Percentiles rank a stretch among this genome's conserved stretches.
Evolutionary conservation across 306 rosid genomes (phyloP).

Genomic region (Glycine soja): DNA sequence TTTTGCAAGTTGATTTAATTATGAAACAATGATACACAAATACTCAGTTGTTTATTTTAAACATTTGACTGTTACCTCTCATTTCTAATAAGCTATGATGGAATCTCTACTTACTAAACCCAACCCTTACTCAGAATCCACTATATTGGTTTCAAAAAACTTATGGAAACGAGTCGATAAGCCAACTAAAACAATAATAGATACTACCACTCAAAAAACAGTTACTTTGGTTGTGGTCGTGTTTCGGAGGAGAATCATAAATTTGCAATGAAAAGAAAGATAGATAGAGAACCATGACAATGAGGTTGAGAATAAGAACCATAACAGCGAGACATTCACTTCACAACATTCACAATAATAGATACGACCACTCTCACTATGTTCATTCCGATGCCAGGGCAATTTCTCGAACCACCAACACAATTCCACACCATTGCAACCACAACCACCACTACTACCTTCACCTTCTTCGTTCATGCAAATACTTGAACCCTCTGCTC

Average conservation of each 20-base stretch:
- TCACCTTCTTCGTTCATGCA: slow-evolving; percentile 60
- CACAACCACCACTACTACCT: slow-evolving; percentile 38
- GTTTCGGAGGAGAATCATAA: neutral
- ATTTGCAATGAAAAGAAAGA: neutral
- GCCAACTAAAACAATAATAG: neutral
- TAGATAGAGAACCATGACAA: neutral
- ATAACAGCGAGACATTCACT: slow-evolving; percentile 29
- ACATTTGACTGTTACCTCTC: too few relatives aligned
- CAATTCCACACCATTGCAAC: slow-evolving; percentile 24
- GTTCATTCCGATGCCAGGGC: slow-evolving; percentile 4
- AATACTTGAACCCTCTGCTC: slow-evolving; percentile 60
- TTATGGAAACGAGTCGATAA: neutral
- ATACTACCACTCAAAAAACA: neutral
- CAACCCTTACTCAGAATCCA: too few relatives aligned
- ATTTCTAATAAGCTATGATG: too few relatives aligned
- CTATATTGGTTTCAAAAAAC: too few relatives aligned
- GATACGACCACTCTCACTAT: slow-evolving; percentile 1
- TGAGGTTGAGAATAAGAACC: slow-evolving; percentile 26
- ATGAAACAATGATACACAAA: too few relatives aligned
- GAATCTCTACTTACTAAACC: too few relatives aligned
- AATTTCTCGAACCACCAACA: slow-evolving; percentile 20
- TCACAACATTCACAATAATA: slow-evolving; percentile 29
- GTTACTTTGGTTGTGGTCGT: neutral
- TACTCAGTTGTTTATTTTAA: too few relatives aligned
- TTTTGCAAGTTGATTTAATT: too few relatives aligned